Base-by-base conservation (phyloP, 306 rosid species). In the Vigna hirtella region DNA sequence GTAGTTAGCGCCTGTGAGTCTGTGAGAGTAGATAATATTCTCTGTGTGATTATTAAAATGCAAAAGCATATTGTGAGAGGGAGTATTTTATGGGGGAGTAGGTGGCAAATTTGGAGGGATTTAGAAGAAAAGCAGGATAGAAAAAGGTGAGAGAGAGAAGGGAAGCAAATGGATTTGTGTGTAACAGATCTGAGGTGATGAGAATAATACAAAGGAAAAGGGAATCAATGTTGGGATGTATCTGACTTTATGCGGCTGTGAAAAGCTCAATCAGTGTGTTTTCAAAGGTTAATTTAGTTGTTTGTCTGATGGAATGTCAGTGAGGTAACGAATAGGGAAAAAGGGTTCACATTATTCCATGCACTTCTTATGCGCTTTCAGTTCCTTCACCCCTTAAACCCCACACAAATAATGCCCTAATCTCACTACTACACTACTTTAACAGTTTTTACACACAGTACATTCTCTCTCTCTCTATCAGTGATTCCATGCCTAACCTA, bases 191-290 rank as follows among this genome's bases (percentile, higher is more conserved):
- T 85, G 84, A 69, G 70, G 67, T 69, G 87, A 73, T 82, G 91
- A 85, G 89, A 86, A 94, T 85, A 87, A 82, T 85, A 18, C 93
- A 88, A 86, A 85, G 73, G 79, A 82, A 92, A 92, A 94, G 97
- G 92, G 97, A 87, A 94, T 94, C 97, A 81, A 88, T 89, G 97
- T 94, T 90, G 91, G 88, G 88, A 90, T 87, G 94, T 89, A 85
- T 89, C 90, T 89, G 93, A 89, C 97, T 87, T 77, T 88, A 68
- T 88, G 75, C 85, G 90, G 81, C 85, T 80, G 84, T 88, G 90
- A 83, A 80, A 86, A 86, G 81, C 82, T 82, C 88, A 85, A 77
- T 79, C 79, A 79, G 84, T 81, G 82, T 72, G 82, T 69, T 48
- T 87, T 66, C 62, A 51, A 77, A 78, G 85, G 77, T 67, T 84